These are phyloP conservation scores for Trichomonascaceae sp. DNA, from an alignment of 1,139 yeast genomes.

Conservation along the genomic window DNA sequence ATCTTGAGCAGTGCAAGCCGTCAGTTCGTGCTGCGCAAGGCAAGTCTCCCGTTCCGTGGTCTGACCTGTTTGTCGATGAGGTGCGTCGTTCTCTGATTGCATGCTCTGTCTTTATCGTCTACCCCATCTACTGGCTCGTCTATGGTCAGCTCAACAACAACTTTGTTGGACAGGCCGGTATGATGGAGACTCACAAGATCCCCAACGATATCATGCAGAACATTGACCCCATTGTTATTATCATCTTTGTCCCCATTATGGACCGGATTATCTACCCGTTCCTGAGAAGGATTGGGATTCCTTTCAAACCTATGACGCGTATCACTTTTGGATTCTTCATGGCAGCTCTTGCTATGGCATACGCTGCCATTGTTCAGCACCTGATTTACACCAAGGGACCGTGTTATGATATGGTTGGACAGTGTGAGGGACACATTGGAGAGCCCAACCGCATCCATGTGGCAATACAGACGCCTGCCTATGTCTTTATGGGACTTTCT, in stretches of 20 bases:
- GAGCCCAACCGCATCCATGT: constrained; percentile 48
- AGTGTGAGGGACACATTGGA: constrained; percentile 23
- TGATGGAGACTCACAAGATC: constrained; percentile 48
- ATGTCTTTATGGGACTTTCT: constrained; percentile 45
- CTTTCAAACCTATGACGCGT: constrained; percentile 45
- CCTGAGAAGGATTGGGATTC: constrained; percentile 35
- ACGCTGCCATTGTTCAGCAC: constrained; percentile 74
- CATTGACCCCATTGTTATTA: constrained; percentile 47
- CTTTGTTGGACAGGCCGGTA: constrained; percentile 52
- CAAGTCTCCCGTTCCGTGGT: constrained; percentile 38
- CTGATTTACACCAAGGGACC: constrained; percentile 62
- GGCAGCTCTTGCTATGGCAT: constrained; percentile 56
- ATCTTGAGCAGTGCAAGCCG: constrained; percentile 44
- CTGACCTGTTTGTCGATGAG: constrained; percentile 50
- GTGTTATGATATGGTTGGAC: constrained; percentile 51
- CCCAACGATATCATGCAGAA: constrained; percentile 58
- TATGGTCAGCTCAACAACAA: constrained; percentile 57
- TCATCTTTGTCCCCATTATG: constrained; percentile 48
- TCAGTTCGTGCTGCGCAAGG: constrained; percentile 29
- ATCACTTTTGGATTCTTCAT: constrained; percentile 66
- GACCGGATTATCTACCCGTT: constrained; percentile 42
- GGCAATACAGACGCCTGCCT: constrained; percentile 53
- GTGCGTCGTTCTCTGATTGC: constrained; percentile 44
- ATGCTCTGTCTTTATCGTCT: constrained; percentile 49
- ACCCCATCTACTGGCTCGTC: constrained; percentile 55